phyloP scores from a whole-genome alignment of 129 eudicot species.

The Helichrysum umbraculigerum region DNA sequence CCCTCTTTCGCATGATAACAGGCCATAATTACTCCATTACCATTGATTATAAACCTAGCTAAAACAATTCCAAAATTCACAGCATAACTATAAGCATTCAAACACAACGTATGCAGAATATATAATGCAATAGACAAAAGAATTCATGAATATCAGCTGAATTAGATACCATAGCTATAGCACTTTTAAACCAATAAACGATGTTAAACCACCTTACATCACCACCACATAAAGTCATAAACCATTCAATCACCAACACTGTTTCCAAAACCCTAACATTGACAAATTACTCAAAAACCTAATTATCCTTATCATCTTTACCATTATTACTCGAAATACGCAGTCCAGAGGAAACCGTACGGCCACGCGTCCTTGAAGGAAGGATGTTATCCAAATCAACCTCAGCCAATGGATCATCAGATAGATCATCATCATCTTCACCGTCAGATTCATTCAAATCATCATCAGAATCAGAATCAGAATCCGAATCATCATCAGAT shows the following conservation, averaged over 20 bases:
- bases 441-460: slow-evolving; percentile 35
- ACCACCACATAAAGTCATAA: slow-evolving; percentile 20
- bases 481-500: slow-evolving; percentile 58
- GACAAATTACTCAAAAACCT: neutral
- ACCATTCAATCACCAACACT: slow-evolving; percentile 18
- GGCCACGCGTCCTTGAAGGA: slow-evolving; percentile 87
- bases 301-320: slow-evolving; percentile 20
- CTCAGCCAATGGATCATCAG: slow-evolving; percentile 93
- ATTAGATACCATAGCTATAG: slow-evolving; percentile 1
- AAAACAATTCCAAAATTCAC: neutral
- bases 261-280: slow-evolving; percentile 25
- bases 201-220: slow-evolving; percentile 12
- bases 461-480: slow-evolving; percentile 36
- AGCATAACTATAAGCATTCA: neutral
- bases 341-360: slow-evolving; percentile 47
- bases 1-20: neutral
- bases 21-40: neutral
- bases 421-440: slow-evolving; percentile 73
- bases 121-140: neutral
- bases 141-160: slow-evolving; percentile 19
- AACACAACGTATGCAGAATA: neutral
- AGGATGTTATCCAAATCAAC: slow-evolving; percentile 93
- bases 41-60: neutral
- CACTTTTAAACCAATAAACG: slow-evolving; percentile 15
- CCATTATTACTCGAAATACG: slow-evolving; percentile 33